These are phyloP conservation scores for Phytophthora podocarpi DNA, from an alignment of 352 stramenopile genomes.

Conservation along the genomic window DNA sequence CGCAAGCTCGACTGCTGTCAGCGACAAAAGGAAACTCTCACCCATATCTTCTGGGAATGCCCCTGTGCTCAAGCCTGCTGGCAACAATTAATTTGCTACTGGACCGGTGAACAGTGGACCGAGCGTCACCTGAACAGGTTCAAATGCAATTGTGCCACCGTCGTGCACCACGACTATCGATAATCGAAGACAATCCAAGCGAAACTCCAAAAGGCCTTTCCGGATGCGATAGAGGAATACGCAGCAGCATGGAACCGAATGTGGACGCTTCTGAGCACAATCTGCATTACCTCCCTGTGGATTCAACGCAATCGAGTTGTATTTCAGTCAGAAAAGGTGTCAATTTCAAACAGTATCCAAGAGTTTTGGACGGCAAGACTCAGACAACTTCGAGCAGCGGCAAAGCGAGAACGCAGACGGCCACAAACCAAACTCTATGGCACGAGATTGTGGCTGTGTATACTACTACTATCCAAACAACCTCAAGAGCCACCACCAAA, in stretches of 20 bases:
- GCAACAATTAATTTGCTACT: not conserved
- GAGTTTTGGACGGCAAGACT: not conserved
- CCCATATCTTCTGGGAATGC: constrained; percentile 3
- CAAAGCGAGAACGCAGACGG: not conserved
- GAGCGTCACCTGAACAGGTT: no score
- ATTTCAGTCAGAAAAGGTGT: not conserved
- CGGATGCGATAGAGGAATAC: not conserved
- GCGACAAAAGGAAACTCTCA: not conserved
- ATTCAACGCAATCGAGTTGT: not conserved
- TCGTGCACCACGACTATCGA: not conserved
- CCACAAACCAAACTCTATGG: not conserved
- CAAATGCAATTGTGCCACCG: no score
- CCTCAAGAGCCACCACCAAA: not conserved
- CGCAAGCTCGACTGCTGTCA: not conserved
- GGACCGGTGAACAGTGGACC: not conserved
- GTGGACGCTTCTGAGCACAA: not conserved
- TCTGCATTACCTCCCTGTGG: not conserved
- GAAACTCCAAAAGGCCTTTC: not conserved
- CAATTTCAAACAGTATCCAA: not conserved
- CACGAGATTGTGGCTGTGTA: not conserved
- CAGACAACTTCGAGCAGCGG: not conserved
- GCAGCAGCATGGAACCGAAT: not conserved
- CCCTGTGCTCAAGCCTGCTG: not conserved
- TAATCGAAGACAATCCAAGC: not conserved
- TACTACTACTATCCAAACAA: not conserved